Conservation (phyloP, 2,329 filamentous ascomycete genomes). For the Aspergillus puulaauensis region DNA sequence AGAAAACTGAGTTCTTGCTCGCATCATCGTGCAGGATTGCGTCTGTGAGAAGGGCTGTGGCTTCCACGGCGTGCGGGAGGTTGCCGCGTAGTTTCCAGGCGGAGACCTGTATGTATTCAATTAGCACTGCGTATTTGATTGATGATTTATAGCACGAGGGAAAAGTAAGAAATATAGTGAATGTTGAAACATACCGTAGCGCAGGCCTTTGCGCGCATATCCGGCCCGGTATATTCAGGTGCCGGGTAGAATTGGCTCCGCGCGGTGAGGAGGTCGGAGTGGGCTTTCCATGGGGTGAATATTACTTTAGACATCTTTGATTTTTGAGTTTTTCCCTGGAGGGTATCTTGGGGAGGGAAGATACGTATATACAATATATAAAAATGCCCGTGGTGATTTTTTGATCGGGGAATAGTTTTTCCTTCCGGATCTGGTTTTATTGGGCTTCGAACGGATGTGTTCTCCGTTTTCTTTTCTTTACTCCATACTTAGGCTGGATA, state of each 20-base stretch:
- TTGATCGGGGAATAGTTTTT: constrained; percentile 20
- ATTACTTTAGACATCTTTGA: constrained; percentile 39
- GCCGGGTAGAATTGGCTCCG: constrained; percentile 42
- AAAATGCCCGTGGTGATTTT: constrained; percentile 16
- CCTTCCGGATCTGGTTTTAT: constrained; percentile 6
- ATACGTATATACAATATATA: neutral
- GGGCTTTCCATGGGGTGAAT: constrained; percentile 44
- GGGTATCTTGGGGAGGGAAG: neutral
- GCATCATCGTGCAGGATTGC: constrained; percentile 46
- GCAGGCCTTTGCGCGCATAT: constrained; percentile 41
- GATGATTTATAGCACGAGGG: too few species aligned
- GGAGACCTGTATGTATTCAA: constrained; percentile 32
- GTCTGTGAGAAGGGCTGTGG: constrained; percentile 47
- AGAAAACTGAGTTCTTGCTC: constrained; percentile 42
- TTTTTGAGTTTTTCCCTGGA: neutral
- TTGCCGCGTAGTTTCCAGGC: constrained; percentile 47
- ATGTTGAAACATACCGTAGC: constrained; percentile 33
- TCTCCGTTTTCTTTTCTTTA: neutral
- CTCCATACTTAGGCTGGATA: neutral
- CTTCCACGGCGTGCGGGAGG: constrained; percentile 47
- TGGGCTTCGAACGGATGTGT: neutral
- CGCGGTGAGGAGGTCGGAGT: constrained; percentile 37
- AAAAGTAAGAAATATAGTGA: too few species aligned
- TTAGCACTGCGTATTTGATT: neutral
- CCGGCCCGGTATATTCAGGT: constrained; percentile 30